A percentile compares a stretch with the other conserved stretches of the same genome.
These are phyloP conservation scores for Schrenkiella parvula DNA, from an alignment of 345 rosid genomes.

Conservation along the genomic window DNA sequence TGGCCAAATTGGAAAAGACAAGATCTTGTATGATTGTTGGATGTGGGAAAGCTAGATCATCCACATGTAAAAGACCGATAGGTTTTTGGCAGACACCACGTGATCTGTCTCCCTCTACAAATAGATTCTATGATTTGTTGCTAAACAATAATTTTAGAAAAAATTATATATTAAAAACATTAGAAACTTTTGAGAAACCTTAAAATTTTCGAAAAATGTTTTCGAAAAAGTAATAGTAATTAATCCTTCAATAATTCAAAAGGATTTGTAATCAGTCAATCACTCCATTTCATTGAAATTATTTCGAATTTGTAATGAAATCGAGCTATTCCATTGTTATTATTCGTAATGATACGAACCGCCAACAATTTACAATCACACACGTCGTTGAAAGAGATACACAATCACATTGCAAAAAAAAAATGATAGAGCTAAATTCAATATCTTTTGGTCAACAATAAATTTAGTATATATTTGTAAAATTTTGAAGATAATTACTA, in stretches of 20 bases:
- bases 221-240: not conserved
- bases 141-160: not conserved
- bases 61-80: constrained; percentile 27
- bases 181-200: constrained; percentile 16
- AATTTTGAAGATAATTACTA: not conserved
- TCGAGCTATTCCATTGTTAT: not conserved
- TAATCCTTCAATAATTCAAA: constrained; percentile 1
- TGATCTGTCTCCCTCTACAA: constrained; percentile 6
- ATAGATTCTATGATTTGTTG: constrained; percentile 11
- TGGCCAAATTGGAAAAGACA: constrained; percentile 15
- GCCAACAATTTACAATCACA: constrained; percentile 23
- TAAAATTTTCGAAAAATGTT: not conserved
- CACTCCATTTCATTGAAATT: not conserved
- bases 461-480: not conserved
- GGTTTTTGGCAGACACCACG: constrained; percentile 3
- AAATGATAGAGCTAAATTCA: not conserved
- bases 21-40: constrained; percentile 20
- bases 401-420: not conserved
- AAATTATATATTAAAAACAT: too few relatives aligned
- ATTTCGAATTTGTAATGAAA: not conserved
- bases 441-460: not conserved
- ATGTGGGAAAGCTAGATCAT: constrained; percentile 23
- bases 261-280: constrained; percentile 7
- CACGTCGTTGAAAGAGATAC: not conserved
- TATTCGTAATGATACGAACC: not conserved